These are phyloP conservation scores for Cenchrus purpureus DNA, from an alignment of 176 grass and related monocot genomes.

Conservation along the genomic window DNA sequence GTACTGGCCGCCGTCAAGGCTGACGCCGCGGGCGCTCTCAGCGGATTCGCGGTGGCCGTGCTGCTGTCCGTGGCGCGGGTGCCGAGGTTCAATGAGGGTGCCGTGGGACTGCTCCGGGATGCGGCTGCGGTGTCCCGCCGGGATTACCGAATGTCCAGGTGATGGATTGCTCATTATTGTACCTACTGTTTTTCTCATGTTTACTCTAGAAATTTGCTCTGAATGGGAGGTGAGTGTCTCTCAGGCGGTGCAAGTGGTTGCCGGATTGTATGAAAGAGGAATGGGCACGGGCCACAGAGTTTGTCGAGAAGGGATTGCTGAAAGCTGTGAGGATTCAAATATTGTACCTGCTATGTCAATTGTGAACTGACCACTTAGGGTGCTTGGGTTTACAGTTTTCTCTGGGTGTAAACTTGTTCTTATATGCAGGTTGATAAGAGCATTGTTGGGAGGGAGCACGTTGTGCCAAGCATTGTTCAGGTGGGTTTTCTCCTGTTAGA, in stretches of 20 bases:
- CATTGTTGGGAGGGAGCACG: slow-evolving; percentile 75
- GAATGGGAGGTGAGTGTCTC: slow-evolving; percentile 17
- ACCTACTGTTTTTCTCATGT: not conserved
- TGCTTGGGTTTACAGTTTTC: slow-evolving; percentile 9
- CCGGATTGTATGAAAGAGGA: slow-evolving; percentile 67
- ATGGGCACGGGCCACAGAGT: slow-evolving; percentile 46
- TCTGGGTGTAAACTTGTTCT: slow-evolving; percentile 14
- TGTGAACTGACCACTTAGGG: not conserved
- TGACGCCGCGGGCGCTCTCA: slow-evolving; percentile 55
- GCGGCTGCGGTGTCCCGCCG: slow-evolving; percentile 47
- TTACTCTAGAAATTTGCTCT: slow-evolving; percentile 29
- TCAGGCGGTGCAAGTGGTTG: slow-evolving; percentile 84
- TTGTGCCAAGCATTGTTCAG: slow-evolving; percentile 77
- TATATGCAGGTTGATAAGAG: slow-evolving; percentile 71
- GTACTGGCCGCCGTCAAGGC: slow-evolving; percentile 62
- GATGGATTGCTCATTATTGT: slow-evolving; percentile 15
- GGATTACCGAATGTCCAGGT: slow-evolving; percentile 69
- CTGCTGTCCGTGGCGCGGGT: slow-evolving; percentile 79
- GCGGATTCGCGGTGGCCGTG: slow-evolving; percentile 71
- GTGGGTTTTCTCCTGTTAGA: slow-evolving; percentile 78
- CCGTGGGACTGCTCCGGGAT: slow-evolving; percentile 54
- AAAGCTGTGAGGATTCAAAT: slow-evolving; percentile 71
- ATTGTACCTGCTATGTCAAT: slow-evolving; percentile 12
- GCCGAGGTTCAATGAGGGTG: slow-evolving; percentile 61
- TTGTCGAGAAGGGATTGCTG: slow-evolving; percentile 67